Percentiles rank a stretch among this genome's conserved stretches.
Evolutionary conservation across 1,139 yeast species (phyloP).

Genomic region (Scheffersomyces lignicola): DNA sequence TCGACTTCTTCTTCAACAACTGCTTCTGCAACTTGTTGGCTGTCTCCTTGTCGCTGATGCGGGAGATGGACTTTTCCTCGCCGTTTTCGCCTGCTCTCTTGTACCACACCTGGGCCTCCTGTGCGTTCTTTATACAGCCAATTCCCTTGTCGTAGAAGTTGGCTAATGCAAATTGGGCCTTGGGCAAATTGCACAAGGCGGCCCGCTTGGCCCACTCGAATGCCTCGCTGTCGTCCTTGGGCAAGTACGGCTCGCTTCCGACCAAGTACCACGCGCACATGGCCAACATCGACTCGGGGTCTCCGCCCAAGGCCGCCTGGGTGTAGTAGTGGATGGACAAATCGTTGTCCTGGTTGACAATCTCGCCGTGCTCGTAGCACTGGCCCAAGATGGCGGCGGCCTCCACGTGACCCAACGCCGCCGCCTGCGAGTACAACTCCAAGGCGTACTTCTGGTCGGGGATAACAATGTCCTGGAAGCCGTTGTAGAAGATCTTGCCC

Average conservation of each 20-base stretch:
- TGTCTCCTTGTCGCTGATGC: conserved; percentile 35
- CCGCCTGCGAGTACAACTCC: conserved; percentile 84
- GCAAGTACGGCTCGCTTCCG: conserved; percentile 82
- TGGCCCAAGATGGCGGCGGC: conserved; percentile 81
- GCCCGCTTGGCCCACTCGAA: conserved; percentile 94
- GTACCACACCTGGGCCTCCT: conserved; percentile 74
- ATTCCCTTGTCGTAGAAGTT: conserved; percentile 85
- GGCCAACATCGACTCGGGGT: conserved; percentile 86
- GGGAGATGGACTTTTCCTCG: conserved; percentile 59
- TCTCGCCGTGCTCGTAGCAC: conserved; percentile 80
- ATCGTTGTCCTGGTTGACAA: conserved; percentile 79
- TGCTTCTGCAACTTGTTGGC: conserved; percentile 31
- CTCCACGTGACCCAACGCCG: conserved; percentile 81
- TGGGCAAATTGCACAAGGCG: conserved; percentile 69
- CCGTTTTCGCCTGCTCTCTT: conserved; percentile 72
- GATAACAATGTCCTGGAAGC: conserved; percentile 84
- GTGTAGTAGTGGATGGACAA: conserved; percentile 91
- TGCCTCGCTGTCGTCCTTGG: conserved; percentile 80
- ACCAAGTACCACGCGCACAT: conserved; percentile 96
- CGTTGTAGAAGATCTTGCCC: conserved; percentile 80
- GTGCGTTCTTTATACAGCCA: conserved; percentile 66
- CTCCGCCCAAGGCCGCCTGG: conserved; percentile 86
- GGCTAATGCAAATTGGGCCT: conserved; percentile 87
- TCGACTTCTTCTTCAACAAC: conserved; percentile 23
- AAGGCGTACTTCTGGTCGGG: conserved; percentile 83